A percentile compares a stretch with the other conserved stretches of the same genome.
phyloP scores from a whole-genome alignment of 1,284 basidiomycete genomes.

The Malassezia obtusa region DNA sequence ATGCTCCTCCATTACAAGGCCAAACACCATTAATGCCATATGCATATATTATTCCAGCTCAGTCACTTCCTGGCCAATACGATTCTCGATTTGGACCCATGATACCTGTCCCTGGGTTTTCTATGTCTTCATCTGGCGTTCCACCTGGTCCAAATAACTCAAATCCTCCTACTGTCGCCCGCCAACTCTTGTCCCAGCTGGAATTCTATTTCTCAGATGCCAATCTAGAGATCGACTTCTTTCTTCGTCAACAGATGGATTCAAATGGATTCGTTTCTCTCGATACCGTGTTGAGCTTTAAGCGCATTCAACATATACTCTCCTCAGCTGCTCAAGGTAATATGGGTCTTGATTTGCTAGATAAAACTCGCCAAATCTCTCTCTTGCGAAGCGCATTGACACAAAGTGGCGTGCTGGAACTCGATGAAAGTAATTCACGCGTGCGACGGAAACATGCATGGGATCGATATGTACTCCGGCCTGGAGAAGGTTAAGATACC shows the following conservation, averaged over 20 bases:
- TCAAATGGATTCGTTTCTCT: constrained; percentile 33
- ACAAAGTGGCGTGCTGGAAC: constrained; percentile 25
- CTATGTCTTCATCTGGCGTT: background rate
- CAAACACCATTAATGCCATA: background rate
- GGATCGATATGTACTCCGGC: constrained; percentile 23
- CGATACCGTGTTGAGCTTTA: constrained; percentile 28
- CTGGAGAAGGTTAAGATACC: background rate
- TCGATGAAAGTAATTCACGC: constrained; percentile 17
- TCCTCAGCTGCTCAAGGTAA: too few relatives aligned
- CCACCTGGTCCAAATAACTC: background rate
- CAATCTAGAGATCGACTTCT: constrained; percentile 39
- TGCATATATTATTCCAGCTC: background rate
- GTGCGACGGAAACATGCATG: constrained; percentile 29
- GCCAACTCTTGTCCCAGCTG: constrained; percentile 31
- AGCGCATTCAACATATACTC: constrained; percentile 23
- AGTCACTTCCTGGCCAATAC: background rate
- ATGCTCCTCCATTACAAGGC: too few relatives aligned
- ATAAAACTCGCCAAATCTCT: background rate
- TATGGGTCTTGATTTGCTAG: too few relatives aligned
- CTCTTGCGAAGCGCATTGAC: constrained; percentile 22
- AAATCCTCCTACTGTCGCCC: constrained; percentile 16
- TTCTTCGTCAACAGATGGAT: constrained; percentile 38
- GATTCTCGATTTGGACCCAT: background rate
- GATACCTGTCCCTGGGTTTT: background rate
- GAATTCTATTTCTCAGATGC: constrained; percentile 44